phyloP scores from a whole-genome alignment of 768 basidiomycete genomes.

The Punctularia strigosozonata region DNA sequence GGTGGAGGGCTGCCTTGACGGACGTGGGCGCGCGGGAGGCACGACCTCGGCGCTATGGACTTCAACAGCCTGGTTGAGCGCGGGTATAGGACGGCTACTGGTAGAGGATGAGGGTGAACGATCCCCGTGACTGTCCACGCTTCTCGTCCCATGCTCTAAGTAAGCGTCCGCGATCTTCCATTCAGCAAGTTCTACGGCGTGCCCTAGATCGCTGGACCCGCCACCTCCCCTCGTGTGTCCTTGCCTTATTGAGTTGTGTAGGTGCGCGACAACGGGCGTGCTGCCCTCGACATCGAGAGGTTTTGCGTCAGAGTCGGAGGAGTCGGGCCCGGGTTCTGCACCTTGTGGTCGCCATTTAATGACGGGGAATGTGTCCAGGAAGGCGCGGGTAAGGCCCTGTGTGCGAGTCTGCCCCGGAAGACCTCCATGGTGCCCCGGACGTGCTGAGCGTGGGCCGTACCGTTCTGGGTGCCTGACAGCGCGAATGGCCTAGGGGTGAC shows the following conservation, averaged over 20 bases:
- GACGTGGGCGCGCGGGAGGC: neutral
- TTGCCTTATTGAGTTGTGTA: too few species aligned
- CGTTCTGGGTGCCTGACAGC: slow-evolving; percentile 84
- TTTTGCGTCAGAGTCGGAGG: slow-evolving; percentile 3
- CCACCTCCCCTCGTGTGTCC: neutral
- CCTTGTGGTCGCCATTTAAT: slow-evolving; percentile 52
- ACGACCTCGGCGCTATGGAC: slow-evolving; percentile 19
- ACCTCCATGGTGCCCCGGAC: slow-evolving; percentile 14
- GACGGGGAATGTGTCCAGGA: slow-evolving; percentile 91
- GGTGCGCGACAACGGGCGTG: too few species aligned
- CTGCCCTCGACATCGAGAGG: slow-evolving; percentile 22
- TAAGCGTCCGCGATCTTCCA: neutral
- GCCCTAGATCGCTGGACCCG: too few species aligned
- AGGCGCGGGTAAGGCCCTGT: slow-evolving; percentile 80
- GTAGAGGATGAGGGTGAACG: neutral
- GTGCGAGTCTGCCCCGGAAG: slow-evolving; percentile 51
- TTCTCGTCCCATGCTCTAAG: neutral
- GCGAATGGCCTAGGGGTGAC: slow-evolving; percentile 56
- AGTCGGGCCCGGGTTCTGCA: slow-evolving; percentile 7
- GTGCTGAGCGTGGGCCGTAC: slow-evolving; percentile 65
- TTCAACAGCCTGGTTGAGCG: too few species aligned
- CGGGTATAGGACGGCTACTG: too few species aligned
- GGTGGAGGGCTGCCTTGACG: neutral
- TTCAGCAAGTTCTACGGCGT: neutral
- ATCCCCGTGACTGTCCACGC: neutral